Evolutionary conservation across 2,329 filamentous ascomycete species (phyloP).

Genomic region (Beauveria varroae): DNA sequence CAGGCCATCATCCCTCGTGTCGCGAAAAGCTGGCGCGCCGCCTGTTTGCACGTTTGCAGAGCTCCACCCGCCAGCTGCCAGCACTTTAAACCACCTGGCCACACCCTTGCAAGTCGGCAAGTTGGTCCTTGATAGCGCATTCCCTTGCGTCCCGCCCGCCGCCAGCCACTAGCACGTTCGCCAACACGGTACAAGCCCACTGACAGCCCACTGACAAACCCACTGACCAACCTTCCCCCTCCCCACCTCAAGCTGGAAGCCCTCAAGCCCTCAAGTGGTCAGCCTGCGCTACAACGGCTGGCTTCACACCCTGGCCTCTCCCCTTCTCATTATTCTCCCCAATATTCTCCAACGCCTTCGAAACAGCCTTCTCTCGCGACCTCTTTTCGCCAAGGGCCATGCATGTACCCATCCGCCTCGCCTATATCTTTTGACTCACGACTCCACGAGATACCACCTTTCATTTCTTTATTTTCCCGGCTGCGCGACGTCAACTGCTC

Average conservation of each 20-base stretch:
- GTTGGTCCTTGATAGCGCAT: not conserved
- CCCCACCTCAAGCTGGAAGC: no score
- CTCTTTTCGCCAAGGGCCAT: not conserved
- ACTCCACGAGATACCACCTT: not conserved
- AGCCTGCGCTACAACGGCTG: conserved; percentile 2
- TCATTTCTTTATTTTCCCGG: not conserved
- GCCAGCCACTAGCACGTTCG: not conserved
- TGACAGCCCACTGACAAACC: not conserved
- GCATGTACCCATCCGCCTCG: not conserved
- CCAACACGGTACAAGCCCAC: not conserved
- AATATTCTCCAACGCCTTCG: conserved; percentile 4
- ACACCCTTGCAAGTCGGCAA: not conserved
- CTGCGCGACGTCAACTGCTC: not conserved
- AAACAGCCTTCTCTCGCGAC: not conserved
- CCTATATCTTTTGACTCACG: not conserved
- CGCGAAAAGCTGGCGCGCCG: not conserved
- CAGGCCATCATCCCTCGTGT: no score
- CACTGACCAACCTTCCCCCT: not conserved
- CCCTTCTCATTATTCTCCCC: not conserved
- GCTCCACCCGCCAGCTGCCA: not conserved
- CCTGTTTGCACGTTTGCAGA: not conserved
- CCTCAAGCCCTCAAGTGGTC: not conserved
- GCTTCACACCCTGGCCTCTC: conserved; percentile 1
- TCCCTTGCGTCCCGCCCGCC: not conserved
- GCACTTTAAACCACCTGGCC: conserved; percentile 6